Base-by-base conservation (phyloP, 2,329 filamentous ascomycete genomes). In the Alternaria postmessia region DNA sequence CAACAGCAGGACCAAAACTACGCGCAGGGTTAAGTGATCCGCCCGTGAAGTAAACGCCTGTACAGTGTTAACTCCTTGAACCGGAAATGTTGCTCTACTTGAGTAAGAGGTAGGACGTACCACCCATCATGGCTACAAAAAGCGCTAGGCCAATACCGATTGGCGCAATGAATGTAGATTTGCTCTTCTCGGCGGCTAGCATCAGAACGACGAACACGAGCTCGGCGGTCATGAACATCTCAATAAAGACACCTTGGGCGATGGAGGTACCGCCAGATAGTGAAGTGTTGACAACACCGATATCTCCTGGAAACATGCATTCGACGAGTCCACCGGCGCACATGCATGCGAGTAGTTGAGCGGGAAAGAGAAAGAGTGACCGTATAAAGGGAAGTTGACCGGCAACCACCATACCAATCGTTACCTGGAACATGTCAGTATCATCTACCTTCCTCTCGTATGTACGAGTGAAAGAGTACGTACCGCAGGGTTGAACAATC, bases 21-120 rank as follows among this genome's bases (percentile, higher is more conserved):
- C 81, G 78, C 4, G 80, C 77, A 7, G 81, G 81, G 53, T 82
- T 81, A 32, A 82, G 74, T 1, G 77, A 79, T 11, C 79, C 79
- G 42, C 79, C 79, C 0, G 79, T 81, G 53, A 75, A 82, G 67
- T 74, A 81, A 12, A 81, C 79, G 28, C 64, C 65, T 66, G 24
- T 11, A 9, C 12, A 20, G 8, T 14, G 38, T 63, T 24, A 66
- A 48, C 51, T n/a, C 2, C 7, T 3, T 3, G 24, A 12, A 28
- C 42, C 3, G 5, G 14, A 11, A 44, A 14, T 3, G 6, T 28
- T 28, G 24, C 42, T 44, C 14, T 44, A 5, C 5, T 44, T 9
- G 42, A 44, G 42, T 7, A 28, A 9, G 28, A 46, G 7, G 6
- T 18, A 16, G 8, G 28, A 67, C 66, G 4, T 64, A 66, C 65